phyloP scores from a whole-genome alignment of 2,329 filamentous ascomycete genomes.

The Colletotrichum sp. region DNA sequence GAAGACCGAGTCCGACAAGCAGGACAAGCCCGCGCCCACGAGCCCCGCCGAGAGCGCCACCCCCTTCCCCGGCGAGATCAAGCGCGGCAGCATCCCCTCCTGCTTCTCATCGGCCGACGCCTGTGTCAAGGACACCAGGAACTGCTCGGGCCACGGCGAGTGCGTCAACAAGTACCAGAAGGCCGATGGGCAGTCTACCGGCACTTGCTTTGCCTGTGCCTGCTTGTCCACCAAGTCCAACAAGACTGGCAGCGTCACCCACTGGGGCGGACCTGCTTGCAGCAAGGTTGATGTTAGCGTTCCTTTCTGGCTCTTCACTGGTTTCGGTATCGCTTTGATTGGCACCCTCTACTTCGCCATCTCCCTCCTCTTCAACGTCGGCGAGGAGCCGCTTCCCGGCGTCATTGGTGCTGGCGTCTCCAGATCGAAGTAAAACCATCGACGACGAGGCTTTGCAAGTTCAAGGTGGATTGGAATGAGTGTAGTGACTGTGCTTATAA shows the following conservation, averaged over 20 bases:
- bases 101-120: slow-evolving; percentile 76
- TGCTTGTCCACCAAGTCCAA: slow-evolving; percentile 68
- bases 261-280: slow-evolving; percentile 87
- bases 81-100: slow-evolving; percentile 59
- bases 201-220: slow-evolving; percentile 77
- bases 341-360: slow-evolving; percentile 73
- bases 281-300: slow-evolving; percentile 90
- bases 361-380: slow-evolving; percentile 81
- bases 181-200: slow-evolving; percentile 43
- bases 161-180: slow-evolving; percentile 72
- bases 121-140: slow-evolving; percentile 74
- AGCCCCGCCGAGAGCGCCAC: slow-evolving; percentile 23
- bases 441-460: background rate
- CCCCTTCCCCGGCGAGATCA: slow-evolving; percentile 38
- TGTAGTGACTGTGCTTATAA: slow-evolving; percentile 19
- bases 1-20: slow-evolving; percentile 26
- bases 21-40: slow-evolving; percentile 23
- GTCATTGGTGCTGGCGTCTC: slow-evolving; percentile 96
- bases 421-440: slow-evolving; percentile 61
- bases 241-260: slow-evolving; percentile 63
- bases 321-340: slow-evolving; percentile 74
- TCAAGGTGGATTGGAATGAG: background rate
- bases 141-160: slow-evolving; percentile 81
- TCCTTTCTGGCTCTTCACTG: slow-evolving; percentile 85
- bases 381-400: slow-evolving; percentile 85